Evolutionary conservation across 345 rosid genomes (phyloP).

Genomic region (Gynandropsis gynandra): DNA sequence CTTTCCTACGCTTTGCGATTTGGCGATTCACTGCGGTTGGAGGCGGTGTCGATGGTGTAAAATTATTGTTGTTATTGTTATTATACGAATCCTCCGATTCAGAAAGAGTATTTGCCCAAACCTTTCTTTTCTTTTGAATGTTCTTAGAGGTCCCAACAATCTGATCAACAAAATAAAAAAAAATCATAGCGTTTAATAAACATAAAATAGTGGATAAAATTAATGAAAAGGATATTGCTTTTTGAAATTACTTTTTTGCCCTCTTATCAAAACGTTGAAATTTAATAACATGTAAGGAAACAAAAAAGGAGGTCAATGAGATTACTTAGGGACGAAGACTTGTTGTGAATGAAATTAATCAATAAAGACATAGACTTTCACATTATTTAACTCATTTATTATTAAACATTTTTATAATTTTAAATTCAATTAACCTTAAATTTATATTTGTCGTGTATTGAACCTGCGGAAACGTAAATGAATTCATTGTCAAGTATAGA

Average conservation of each 20-base stretch:
- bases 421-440: too few species aligned
- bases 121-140: constrained; percentile 41
- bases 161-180: constrained; percentile 24
- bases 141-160: constrained; percentile 59
- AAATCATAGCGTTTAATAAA: neutral
- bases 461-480: too few species aligned
- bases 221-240: neutral
- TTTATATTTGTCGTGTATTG: too few species aligned
- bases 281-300: constrained; percentile 12
- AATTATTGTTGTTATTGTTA: constrained; percentile 46
- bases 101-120: constrained; percentile 31
- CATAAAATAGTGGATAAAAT: too few species aligned
- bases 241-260: neutral
- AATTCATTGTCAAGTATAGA: too few species aligned
- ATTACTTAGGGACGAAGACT: constrained; percentile 21
- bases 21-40: constrained; percentile 46
- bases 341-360: too few species aligned
- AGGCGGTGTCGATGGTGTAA: constrained; percentile 80
- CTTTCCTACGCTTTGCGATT: constrained; percentile 75
- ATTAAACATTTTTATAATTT: too few species aligned
- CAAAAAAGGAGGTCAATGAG: constrained; percentile 15
- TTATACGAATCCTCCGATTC: constrained; percentile 81
- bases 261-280: constrained; percentile 5
- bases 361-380: too few species aligned
- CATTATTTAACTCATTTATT: too few species aligned